Evolutionary conservation across 768 basidiomycete genomes (phyloP).

Genomic region (Coprinellus micaceus): DNA sequence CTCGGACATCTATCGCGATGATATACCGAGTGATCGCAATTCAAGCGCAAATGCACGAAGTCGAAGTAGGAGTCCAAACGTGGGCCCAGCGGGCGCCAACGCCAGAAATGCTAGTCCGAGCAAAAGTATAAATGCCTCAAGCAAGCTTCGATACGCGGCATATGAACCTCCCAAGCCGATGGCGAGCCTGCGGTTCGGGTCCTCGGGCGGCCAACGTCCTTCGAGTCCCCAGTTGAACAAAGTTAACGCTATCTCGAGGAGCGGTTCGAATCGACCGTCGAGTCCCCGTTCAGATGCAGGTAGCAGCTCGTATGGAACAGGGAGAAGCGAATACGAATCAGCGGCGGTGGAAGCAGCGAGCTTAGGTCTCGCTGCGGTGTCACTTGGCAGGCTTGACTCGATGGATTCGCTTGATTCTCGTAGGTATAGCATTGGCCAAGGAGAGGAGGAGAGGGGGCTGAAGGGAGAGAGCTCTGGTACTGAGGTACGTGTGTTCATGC

Average conservation of each 20-base stretch:
- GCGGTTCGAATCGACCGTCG: no score
- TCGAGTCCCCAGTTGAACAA: slow-evolving; percentile 19
- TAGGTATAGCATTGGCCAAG: no score
- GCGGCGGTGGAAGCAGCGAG: neutral
- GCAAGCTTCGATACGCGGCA: slow-evolving; percentile 63
- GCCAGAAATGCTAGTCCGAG: no score
- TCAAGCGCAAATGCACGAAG: no score
- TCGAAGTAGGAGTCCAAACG: slow-evolving; percentile 14
- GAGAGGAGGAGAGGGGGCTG: neutral
- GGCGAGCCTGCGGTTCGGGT: slow-evolving; percentile 36
- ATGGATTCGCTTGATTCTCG: no score
- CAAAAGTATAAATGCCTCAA: slow-evolving; percentile 14
- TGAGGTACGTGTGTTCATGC: slow-evolving; percentile 14
- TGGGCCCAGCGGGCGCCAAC: slow-evolving; percentile 9
- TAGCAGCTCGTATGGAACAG: no score
- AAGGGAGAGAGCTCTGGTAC: neutral
- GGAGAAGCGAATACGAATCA: no score
- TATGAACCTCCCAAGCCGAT: slow-evolving; percentile 60
- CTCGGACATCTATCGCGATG: no score
- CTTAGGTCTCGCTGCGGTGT: slow-evolving; percentile 7
- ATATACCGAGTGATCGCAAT: no score
- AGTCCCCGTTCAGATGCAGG: slow-evolving; percentile 34
- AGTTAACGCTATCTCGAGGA: slow-evolving; percentile 9
- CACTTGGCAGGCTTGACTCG: slow-evolving; percentile 4
- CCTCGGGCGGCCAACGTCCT: slow-evolving; percentile 21